Percentiles rank a stretch among this genome's conserved stretches.
phyloP scores from a whole-genome alignment of 306 rosid genomes.

The Pueraria montana region DNA sequence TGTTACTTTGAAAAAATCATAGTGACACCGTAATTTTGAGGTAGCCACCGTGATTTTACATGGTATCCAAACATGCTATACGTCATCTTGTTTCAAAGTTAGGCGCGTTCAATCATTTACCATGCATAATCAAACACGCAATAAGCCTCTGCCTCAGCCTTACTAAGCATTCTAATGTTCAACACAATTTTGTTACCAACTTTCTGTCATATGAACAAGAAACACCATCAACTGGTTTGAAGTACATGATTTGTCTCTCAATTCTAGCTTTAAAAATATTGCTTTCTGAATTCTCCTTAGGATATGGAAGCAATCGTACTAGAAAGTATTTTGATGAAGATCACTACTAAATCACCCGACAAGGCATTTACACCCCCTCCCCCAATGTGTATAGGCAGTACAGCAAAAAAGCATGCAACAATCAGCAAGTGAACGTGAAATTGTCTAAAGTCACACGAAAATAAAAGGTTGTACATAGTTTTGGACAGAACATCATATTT shows the following conservation, averaged over 20 bases:
- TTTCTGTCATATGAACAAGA: slow-evolving; percentile 9
- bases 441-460: neutral
- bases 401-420: slow-evolving; percentile 2
- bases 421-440: neutral
- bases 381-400: neutral
- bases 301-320: neutral
- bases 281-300: neutral
- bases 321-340: neutral
- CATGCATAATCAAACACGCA: neutral
- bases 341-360: neutral
- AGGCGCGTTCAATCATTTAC: neutral
- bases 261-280: neutral
- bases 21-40: too few species aligned
- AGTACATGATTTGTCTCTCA: neutral
- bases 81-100: neutral
- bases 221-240: neutral
- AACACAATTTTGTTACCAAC: neutral
- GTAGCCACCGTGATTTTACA: too few species aligned
- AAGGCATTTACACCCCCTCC: neutral
- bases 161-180: neutral
- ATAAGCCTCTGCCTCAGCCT: neutral
- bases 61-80: too few species aligned
- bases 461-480: neutral
- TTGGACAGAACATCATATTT: neutral
- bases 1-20: too few species aligned